A percentile compares a stretch with the other conserved stretches of the same genome.
These are phyloP conservation scores for Scedosporium dehoogii DNA, from an alignment of 2,329 filamentous ascomycete genomes.

Conservation along the genomic window DNA sequence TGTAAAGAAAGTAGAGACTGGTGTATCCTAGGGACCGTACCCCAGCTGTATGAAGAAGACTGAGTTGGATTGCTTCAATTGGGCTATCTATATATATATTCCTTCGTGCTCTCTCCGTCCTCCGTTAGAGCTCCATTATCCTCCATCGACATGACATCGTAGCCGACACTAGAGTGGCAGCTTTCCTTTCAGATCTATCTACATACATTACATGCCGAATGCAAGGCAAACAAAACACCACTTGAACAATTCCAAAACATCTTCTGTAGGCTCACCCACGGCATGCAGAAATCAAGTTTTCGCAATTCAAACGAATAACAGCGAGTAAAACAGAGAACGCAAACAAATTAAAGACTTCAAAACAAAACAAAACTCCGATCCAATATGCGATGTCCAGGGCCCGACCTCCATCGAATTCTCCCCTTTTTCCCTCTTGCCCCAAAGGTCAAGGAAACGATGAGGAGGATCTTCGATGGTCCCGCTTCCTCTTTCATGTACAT, in stretches of 20 bases:
- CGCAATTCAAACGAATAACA: not conserved
- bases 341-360: not conserved
- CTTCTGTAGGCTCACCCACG: not conserved
- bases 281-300: not conserved
- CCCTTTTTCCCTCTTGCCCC: not conserved
- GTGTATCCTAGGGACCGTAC: too few species aligned
- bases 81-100: not conserved
- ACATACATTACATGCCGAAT: not conserved
- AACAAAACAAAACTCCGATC: conserved; percentile 1
- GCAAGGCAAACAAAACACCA: not conserved
- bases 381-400: not conserved
- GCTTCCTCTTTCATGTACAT: not conserved
- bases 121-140: not conserved
- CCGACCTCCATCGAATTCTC: not conserved
- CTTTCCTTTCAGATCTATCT: not conserved
- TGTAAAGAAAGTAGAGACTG: too few species aligned
- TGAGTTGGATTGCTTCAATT: not conserved
- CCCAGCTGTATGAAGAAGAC: too few species aligned
- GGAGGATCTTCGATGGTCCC: not conserved
- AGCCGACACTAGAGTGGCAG: not conserved
- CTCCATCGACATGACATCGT: not conserved
- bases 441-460: not conserved
- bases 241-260: not conserved
- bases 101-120: not conserved
- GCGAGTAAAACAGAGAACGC: not conserved